These are phyloP conservation scores for Oryza brachyantha DNA, from an alignment of 176 grass and related monocot genomes.

Conservation along the genomic window DNA sequence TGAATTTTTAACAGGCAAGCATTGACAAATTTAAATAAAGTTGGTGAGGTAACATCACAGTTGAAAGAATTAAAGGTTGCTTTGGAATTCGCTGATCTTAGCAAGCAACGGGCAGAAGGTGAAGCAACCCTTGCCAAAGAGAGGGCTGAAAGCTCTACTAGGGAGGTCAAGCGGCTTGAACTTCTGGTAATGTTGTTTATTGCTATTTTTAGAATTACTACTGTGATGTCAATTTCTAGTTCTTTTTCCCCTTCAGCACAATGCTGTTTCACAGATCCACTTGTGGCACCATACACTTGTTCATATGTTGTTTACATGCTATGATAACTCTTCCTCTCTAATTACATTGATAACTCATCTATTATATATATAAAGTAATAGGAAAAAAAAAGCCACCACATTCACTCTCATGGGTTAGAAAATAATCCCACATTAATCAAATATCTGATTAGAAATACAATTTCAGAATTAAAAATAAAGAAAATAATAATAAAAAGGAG, in stretches of 20 bases:
- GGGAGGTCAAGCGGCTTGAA: constrained; percentile 76
- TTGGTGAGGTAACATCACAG: constrained; percentile 70
- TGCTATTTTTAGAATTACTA: constrained; percentile 5
- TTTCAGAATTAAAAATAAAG: no score
- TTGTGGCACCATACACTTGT: constrained; percentile 9
- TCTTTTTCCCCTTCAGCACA: not conserved
- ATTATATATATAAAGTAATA: no score
- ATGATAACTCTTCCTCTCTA: not conserved
- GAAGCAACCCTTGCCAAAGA: constrained; percentile 76
- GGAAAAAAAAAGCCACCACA: no score
- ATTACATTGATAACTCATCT: not conserved
- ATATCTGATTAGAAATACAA: no score
- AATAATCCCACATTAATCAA: no score
- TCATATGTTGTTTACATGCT: not conserved
- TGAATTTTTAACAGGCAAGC: constrained; percentile 67
- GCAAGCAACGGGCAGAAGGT: constrained; percentile 76
- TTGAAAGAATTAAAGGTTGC: constrained; percentile 81
- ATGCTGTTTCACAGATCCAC: not conserved
- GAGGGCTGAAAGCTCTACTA: constrained; percentile 55
- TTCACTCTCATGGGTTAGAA: no score
- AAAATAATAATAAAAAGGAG: no score
- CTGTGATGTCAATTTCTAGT: not conserved
- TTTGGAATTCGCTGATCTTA: constrained; percentile 65
- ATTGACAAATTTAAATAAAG: constrained; percentile 69
- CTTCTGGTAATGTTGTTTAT: constrained; percentile 55